Evolutionary conservation across 2,329 filamentous ascomycete species (phyloP).

Genomic region (Monosporascus cannonballus): DNA sequence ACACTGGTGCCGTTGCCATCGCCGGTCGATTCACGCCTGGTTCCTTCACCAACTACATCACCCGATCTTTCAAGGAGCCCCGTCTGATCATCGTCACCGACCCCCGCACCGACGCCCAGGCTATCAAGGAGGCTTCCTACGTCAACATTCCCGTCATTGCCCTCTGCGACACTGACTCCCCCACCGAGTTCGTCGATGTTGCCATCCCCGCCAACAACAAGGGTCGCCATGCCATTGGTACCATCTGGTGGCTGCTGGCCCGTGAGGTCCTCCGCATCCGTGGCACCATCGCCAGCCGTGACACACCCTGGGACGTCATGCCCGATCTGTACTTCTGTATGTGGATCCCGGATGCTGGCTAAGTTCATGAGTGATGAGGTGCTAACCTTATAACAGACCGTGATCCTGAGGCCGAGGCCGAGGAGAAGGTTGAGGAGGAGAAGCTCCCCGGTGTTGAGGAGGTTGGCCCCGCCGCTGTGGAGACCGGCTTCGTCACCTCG

Average conservation of each 20-base stretch:
- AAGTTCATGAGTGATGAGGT: neutral
- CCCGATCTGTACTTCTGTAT: slow-evolving; percentile 98
- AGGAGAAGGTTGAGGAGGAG: slow-evolving; percentile 94
- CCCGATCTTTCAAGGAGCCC: slow-evolving; percentile 99
- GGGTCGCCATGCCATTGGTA: slow-evolving; percentile 97
- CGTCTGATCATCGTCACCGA: slow-evolving; percentile 99
- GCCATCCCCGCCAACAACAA: slow-evolving; percentile 99
- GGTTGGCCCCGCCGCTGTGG: slow-evolving; percentile 71
- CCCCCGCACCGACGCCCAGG: slow-evolving; percentile 98
- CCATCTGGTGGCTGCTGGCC: slow-evolving; percentile 99
- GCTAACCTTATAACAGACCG: slow-evolving; percentile 55
- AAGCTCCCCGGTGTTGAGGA: slow-evolving; percentile 84
- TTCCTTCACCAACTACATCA: slow-evolving; percentile 99
- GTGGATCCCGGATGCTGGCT: slow-evolving; percentile 23
- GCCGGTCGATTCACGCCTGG: slow-evolving; percentile 99
- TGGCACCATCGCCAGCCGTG: slow-evolving; percentile 91
- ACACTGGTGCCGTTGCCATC: slow-evolving; percentile 97
- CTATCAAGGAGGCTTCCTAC: slow-evolving; percentile 99
- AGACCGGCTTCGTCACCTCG: slow-evolving; percentile 62
- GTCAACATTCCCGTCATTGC: slow-evolving; percentile 99
- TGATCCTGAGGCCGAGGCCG: slow-evolving; percentile 98
- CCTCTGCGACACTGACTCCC: slow-evolving; percentile 98
- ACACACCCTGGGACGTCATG: slow-evolving; percentile 98
- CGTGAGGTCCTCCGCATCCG: slow-evolving; percentile 99
- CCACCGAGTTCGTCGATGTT: slow-evolving; percentile 99